These are phyloP conservation scores for Suillus variegatus DNA, from an alignment of 768 basidiomycete species.

Conservation along the genomic window DNA sequence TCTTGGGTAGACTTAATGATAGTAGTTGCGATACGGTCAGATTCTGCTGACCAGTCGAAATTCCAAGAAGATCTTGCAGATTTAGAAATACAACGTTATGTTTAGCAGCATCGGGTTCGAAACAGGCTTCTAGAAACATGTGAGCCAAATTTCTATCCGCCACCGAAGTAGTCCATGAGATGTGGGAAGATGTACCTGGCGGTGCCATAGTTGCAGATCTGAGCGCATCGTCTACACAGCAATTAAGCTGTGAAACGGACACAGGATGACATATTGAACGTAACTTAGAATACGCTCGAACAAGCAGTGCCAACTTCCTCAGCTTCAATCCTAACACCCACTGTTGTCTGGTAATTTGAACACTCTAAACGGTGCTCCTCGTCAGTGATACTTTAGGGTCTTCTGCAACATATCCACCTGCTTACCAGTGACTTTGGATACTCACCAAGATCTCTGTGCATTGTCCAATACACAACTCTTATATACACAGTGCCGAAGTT, in stretches of 20 bases:
- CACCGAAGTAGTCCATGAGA: no score
- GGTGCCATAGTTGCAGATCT: not conserved
- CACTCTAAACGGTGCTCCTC: not conserved
- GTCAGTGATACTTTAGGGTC: not conserved
- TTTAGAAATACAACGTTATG: no score
- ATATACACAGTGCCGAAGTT: no score
- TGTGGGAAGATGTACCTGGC: no score
- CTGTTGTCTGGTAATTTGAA: not conserved
- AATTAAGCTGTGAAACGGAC: not conserved
- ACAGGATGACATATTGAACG: not conserved
- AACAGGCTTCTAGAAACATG: no score
- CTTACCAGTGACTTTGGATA: not conserved
- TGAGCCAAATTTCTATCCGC: no score
- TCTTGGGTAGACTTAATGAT: no score
- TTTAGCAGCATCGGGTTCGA: no score
- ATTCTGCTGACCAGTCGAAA: no score
- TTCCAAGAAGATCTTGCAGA: no score
- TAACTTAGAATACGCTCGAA: not conserved
- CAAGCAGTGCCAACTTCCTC: not conserved
- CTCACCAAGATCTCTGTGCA: not conserved
- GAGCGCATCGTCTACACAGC: not conserved
- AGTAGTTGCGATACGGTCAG: no score
- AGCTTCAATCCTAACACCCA: not conserved
- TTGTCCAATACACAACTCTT: not conserved
- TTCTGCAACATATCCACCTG: not conserved